Percentiles rank a stretch among this genome's conserved stretches.
These are phyloP conservation scores for Chlamydomonas reinhardtii DNA, from an alignment of 163 green algal genomes.

Conservation along the genomic window DNA sequence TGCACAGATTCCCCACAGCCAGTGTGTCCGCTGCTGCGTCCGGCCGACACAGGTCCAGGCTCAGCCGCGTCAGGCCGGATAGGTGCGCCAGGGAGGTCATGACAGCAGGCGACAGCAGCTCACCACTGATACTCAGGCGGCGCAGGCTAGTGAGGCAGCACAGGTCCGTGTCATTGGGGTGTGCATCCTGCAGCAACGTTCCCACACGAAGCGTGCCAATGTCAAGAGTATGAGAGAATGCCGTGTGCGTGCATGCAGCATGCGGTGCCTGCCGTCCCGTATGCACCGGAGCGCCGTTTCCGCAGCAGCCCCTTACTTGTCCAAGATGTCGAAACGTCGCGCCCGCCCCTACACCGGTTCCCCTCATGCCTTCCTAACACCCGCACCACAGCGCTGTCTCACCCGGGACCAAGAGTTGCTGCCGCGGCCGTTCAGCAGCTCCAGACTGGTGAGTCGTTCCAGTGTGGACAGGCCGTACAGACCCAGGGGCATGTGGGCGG, in stretches of 20 bases:
- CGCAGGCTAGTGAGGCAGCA: neutral
- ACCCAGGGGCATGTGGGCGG: neutral
- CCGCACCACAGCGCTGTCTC: no score
- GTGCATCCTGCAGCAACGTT: no score
- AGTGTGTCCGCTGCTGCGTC: neutral
- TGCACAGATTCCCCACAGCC: neutral
- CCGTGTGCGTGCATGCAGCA: neutral
- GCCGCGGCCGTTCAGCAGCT: neutral
- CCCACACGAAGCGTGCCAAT: no score
- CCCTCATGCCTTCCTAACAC: no score
- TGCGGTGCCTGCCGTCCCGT: neutral
- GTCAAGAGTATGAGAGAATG: no score
- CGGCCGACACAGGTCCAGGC: neutral
- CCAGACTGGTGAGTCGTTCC: neutral
- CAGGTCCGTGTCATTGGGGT: neutral
- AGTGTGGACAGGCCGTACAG: neutral
- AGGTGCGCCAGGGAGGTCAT: neutral
- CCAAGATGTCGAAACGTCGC: no score
- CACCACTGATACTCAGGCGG: neutral
- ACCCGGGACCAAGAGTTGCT: no score
- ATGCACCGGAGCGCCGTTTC: neutral
- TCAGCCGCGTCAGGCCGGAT: neutral
- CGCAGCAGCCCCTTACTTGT: no score
- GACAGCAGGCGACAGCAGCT: neutral
- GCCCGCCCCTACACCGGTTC: no score